These are phyloP conservation scores for Neurospora sp. DNA, from an alignment of 495 filamentous ascomycete genomes.

Conservation along the genomic window DNA sequence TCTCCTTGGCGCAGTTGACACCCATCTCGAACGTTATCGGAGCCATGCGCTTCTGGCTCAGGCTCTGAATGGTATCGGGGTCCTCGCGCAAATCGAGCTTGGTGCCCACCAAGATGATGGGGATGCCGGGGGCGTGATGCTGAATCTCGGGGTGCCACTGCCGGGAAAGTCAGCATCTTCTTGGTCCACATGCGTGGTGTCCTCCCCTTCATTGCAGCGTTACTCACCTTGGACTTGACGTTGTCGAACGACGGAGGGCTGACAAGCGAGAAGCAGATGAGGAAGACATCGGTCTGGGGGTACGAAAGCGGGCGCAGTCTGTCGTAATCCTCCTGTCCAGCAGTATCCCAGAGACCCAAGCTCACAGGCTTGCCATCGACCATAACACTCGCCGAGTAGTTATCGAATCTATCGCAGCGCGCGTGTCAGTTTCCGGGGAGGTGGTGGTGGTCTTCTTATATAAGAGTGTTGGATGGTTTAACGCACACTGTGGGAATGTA, in stretches of 20 bases:
- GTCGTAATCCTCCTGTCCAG: conserved; percentile 98
- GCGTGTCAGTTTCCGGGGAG: conserved; percentile 19
- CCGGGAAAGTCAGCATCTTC: conserved; percentile 7
- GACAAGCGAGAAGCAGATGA: conserved; percentile 98
- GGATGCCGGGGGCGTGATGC: conserved; percentile 89
- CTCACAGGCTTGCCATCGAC: conserved; percentile 96
- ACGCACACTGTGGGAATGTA: conserved; percentile 98
- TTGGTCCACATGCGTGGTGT: not conserved
- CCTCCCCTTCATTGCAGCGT: not conserved
- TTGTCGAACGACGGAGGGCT: conserved; percentile 97
- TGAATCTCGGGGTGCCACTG: conserved; percentile 97
- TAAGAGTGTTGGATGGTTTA: not conserved
- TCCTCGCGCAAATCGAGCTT: conserved; percentile 96
- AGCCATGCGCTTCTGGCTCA: conserved; percentile 81
- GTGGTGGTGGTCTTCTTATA: conserved; percentile 51
- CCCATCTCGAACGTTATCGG: conserved; percentile 87
- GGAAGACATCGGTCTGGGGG: conserved; percentile 94
- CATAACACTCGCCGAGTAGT: conserved; percentile 98
- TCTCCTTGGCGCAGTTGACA: conserved; percentile 76
- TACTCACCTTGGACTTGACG: conserved; percentile 82
- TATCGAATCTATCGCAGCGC: conserved; percentile 71
- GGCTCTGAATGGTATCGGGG: conserved; percentile 60
- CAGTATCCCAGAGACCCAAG: conserved; percentile 96
- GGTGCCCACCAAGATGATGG: conserved; percentile 94
- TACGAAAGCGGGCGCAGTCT: conserved; percentile 91